Percentiles rank a stretch among this genome's conserved stretches.
These are phyloP conservation scores for Colletotrichum lupini DNA, from an alignment of 2,329 filamentous ascomycete genomes.

Conservation along the genomic window DNA sequence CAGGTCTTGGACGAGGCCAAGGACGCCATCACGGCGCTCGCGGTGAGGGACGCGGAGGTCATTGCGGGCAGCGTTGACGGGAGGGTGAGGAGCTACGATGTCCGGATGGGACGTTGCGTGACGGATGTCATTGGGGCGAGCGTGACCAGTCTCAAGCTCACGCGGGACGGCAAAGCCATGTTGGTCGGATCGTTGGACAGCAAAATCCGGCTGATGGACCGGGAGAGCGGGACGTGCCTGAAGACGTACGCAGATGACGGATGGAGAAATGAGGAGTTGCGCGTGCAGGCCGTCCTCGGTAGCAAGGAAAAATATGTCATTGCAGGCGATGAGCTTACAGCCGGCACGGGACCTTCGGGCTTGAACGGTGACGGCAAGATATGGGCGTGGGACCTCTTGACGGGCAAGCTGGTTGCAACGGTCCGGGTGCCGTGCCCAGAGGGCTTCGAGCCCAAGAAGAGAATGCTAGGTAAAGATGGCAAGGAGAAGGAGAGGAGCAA, in stretches of 20 bases:
- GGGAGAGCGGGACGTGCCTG: constrained; percentile 77
- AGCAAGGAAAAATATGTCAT: constrained; percentile 81
- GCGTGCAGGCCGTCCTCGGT: constrained; percentile 82
- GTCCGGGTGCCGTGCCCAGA: constrained; percentile 66
- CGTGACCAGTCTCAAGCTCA: constrained; percentile 81
- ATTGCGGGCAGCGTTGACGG: constrained; percentile 87
- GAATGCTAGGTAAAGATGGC: constrained; percentile 67
- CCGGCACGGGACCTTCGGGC: constrained; percentile 40
- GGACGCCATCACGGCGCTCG: constrained; percentile 71
- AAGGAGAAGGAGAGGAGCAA: constrained; percentile 69
- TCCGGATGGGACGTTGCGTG: constrained; percentile 77
- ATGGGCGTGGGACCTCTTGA: constrained; percentile 87
- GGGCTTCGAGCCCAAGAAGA: constrained; percentile 61
- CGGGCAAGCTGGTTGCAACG: constrained; percentile 73
- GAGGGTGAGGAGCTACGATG: constrained; percentile 82
- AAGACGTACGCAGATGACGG: constrained; percentile 72
- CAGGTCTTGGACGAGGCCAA: constrained; percentile 79
- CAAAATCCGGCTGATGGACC: constrained; percentile 83
- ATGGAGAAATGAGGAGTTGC: constrained; percentile 74
- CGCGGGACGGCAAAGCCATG: constrained; percentile 78
- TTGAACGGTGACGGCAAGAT: constrained; percentile 65
- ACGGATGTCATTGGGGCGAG: constrained; percentile 76
- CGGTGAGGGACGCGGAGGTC: constrained; percentile 66
- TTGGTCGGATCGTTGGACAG: constrained; percentile 82
- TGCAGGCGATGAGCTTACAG: constrained; percentile 78